Evolutionary conservation across 768 basidiomycete genomes (phyloP), one percentile per base, ranked within the genome.

Genomic region (Kwoniella europaea): DNA sequence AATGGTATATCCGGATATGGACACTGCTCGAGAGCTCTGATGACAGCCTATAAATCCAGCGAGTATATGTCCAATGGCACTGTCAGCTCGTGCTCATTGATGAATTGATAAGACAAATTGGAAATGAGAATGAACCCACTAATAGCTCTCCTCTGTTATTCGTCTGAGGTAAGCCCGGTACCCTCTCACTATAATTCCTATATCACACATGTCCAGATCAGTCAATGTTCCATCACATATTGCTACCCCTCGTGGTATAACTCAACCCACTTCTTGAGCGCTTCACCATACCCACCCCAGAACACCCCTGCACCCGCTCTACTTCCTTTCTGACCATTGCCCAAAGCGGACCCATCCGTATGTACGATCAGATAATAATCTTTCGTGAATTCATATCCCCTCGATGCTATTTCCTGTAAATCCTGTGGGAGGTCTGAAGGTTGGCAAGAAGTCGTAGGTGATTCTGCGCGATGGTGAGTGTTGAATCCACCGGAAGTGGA

Each of bases 271-370:
- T 46, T 41, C 1, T 53, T 63, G 24, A 67, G 71, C 2, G 81
- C 82, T 27, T 79, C 71, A 5, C 81, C 77, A 13, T 55, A 22
- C 5, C n/a, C 83, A 0, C 90, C 92, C 92, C 92, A 98, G 89
- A 90, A 98, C 0, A 98, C 92, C 0, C 95, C 95, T 54, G 94
- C 84, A 1, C 95, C 95, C 0, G 93, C 95, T 53, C 88, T 73
- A 0, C 91, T 87, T 1, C 87, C 88, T 2, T 35, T 41, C 77
- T 89, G 84, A 0, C 95, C 95, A 79, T 98, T 98, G 2, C 90
- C 89, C 77, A 88, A 88, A 73, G 93, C 94, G 6, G 93, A 91
- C 12, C 95, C 95, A 82, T 98, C 95, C 20, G 88, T 90, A 76
- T 92, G 96, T 1, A 94, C 94, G 13, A 91, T 76, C 24, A 83